Percentiles rank a stretch among this genome's conserved stretches.
phyloP scores from a whole-genome alignment of 371 early-diverging fungal genomes.

The Chytridium lagenaria region DNA sequence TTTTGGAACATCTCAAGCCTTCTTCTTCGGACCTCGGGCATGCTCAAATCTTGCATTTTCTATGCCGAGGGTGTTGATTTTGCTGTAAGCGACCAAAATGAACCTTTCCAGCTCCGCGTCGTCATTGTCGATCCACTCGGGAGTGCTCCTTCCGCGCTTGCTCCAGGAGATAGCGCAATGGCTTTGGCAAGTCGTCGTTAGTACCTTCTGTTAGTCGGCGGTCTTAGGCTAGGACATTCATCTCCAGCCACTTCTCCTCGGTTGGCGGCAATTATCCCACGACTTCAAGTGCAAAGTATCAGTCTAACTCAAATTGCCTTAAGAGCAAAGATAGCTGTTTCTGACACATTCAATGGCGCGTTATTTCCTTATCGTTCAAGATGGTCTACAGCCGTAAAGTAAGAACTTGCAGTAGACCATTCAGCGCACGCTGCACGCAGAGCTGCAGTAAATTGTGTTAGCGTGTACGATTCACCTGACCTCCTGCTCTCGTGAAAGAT shows the following conservation, averaged over 20 bases:
- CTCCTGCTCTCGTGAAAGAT: conserved; percentile 64
- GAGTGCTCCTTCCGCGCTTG: neutral
- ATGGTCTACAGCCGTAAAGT: conserved; percentile 79
- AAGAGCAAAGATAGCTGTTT: conserved; percentile 69
- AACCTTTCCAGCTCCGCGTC: neutral
- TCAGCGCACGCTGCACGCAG: conserved; percentile 78
- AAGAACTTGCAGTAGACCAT: conserved; percentile 66
- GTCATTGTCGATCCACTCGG: neutral
- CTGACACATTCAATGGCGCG: conserved; percentile 56
- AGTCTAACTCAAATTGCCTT: conserved; percentile 68
- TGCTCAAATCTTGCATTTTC: neutral
- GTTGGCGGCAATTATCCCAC: conserved; percentile 30
- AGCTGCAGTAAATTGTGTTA: too few species aligned
- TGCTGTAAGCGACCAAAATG: neutral
- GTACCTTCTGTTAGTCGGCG: conserved; percentile 8
- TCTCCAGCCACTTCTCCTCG: conserved; percentile 49
- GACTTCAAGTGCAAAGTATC: conserved; percentile 60
- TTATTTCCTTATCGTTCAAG: conserved; percentile 66
- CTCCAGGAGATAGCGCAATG: conserved; percentile 27
- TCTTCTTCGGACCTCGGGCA: neutral
- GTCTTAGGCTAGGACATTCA: conserved; percentile 12
- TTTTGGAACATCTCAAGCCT: conserved; percentile 9
- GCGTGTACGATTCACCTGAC: conserved; percentile 44
- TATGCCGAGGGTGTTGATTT: neutral
- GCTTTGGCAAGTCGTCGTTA: conserved; percentile 25